phyloP scores from a whole-genome alignment of 2,329 filamentous ascomycete genomes.

The Teratosphaeria destructans region DNA sequence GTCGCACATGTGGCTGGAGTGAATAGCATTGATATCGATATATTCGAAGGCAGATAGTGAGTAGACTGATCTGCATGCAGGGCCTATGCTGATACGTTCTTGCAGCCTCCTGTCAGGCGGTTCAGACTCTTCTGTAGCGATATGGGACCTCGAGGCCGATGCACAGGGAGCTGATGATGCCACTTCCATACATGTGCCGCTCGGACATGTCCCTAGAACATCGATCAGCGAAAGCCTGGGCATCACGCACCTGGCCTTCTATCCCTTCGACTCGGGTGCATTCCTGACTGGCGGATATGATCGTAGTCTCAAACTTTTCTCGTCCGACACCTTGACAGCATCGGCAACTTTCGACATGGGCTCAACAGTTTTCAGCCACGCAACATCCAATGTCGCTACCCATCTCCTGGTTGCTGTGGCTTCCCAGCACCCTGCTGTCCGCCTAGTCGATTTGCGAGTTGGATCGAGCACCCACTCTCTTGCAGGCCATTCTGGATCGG shows the following conservation, averaged over 20 bases:
- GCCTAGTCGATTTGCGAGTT: slow-evolving; percentile 76
- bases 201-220: slow-evolving; percentile 32
- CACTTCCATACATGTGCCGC: slow-evolving; percentile 30
- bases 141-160: slow-evolving; percentile 72
- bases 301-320: slow-evolving; percentile 65
- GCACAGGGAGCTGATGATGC: slow-evolving; percentile 6
- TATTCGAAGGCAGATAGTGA: slow-evolving; percentile 67
- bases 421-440: slow-evolving; percentile 73
- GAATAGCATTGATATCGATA: slow-evolving; percentile 68
- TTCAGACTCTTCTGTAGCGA: slow-evolving; percentile 68
- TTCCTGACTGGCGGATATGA: slow-evolving; percentile 73
- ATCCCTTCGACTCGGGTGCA: slow-evolving; percentile 64
- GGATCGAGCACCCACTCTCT: slow-evolving; percentile 53
- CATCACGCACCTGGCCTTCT: slow-evolving; percentile 67
- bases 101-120: slow-evolving; percentile 70
- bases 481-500: slow-evolving; percentile 40
- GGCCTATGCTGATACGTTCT: background rate
- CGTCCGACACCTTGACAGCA: slow-evolving; percentile 49
- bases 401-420: slow-evolving; percentile 78
- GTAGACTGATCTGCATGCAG: slow-evolving; percentile 11
- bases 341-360: slow-evolving; percentile 60
- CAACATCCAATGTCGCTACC: slow-evolving; percentile 60
- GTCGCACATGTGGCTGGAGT: slow-evolving; percentile 33
- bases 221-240: slow-evolving; percentile 52
- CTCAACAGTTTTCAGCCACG: slow-evolving; percentile 64